Evolutionary conservation across 768 basidiomycete genomes (phyloP), one percentile per base, ranked within the genome.

Genomic region (Lyophyllum semitale): DNA sequence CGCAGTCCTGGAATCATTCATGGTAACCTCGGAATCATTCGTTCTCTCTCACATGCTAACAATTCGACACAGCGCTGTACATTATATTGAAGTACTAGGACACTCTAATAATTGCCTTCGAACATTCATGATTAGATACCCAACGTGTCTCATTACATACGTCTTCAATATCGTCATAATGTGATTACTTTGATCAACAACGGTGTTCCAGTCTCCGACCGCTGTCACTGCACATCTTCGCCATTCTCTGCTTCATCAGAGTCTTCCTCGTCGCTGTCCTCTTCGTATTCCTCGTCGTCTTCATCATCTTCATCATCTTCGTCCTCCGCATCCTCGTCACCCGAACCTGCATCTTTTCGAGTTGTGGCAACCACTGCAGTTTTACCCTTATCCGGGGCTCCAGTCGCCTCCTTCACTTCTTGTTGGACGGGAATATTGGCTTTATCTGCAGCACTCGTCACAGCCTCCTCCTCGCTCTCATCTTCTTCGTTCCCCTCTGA

Each of bases 1-100:
- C 20, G 17, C 65, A 89, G 87, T 62, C 91, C 91, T 26, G 91
- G 91, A 62, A 82, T 92, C 68, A 83, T 91, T 57, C 89, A 93
- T 63, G 88, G 79, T 77, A 65, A 12, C 46, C 25, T 27, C 4
- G n/a, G 33, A 15, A 9, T 35, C 40, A n/a, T 8, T 12, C 32
- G n/a, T 22, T 1, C 35, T 41, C 49, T 18, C n/a, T 30, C 42
- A 50, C 63, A 43, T 40, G 68, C 43, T 67, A 35, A 33, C 32
- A 38, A 29, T n/a, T 30, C 35, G 52, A 42, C 50, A 33, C 60
- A 89, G 90, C 91, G 15, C 67, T 93, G 12, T 93, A 91, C 73
- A 89, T 93, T 66, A 91, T 92, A 60, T 69, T 90, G 57, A 92
- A 91, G 68, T 87, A 88, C 59, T 90, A 76, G 73, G 40, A 40